phyloP scores from a whole-genome alignment of 345 rosid species.

The Viola odorata region DNA sequence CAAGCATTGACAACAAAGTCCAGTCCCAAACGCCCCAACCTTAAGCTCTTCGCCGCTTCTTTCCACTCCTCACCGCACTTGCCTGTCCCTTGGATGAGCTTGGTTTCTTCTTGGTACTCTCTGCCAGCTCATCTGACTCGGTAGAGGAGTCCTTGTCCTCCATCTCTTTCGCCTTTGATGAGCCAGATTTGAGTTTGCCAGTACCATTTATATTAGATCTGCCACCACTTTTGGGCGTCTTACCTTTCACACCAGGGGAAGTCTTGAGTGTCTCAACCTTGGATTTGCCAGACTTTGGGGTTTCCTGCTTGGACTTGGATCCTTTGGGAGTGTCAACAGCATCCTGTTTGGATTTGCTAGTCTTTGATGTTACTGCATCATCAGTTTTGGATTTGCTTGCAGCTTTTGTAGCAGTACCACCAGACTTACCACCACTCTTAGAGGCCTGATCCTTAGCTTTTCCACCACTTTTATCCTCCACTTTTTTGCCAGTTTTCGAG shows the following conservation, averaged over 20 bases:
- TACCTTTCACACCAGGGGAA: conserved; percentile 33
- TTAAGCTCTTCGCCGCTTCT: conserved; percentile 51
- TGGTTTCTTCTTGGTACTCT: conserved; percentile 38
- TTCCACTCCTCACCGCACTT: conserved; percentile 46
- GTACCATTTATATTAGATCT: conserved; percentile 36
- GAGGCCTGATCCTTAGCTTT: conserved; percentile 39
- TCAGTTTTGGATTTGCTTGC: conserved; percentile 42
- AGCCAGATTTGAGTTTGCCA: conserved; percentile 44
- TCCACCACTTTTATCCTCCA: conserved; percentile 32
- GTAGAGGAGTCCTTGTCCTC: conserved; percentile 40
- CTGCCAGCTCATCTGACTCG: conserved; percentile 37
- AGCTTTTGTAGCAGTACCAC: conserved; percentile 26
- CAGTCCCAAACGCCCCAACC: neutral
- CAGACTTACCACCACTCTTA: conserved; percentile 40
- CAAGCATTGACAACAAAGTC: neutral
- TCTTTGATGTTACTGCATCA: conserved; percentile 24
- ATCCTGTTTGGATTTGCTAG: conserved; percentile 32
- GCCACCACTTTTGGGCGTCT: conserved; percentile 31
- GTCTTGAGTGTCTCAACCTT: conserved; percentile 40
- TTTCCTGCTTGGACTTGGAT: conserved; percentile 30
- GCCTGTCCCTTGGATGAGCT: conserved; percentile 43
- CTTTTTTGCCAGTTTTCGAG: conserved; percentile 30
- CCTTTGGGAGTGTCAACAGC: conserved; percentile 8
- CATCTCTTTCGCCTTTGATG: conserved; percentile 43
- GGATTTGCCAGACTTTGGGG: conserved; percentile 34